phyloP scores from a whole-genome alignment of 352 stramenopile genomes.

The Thalassiosira mediterranea region DNA sequence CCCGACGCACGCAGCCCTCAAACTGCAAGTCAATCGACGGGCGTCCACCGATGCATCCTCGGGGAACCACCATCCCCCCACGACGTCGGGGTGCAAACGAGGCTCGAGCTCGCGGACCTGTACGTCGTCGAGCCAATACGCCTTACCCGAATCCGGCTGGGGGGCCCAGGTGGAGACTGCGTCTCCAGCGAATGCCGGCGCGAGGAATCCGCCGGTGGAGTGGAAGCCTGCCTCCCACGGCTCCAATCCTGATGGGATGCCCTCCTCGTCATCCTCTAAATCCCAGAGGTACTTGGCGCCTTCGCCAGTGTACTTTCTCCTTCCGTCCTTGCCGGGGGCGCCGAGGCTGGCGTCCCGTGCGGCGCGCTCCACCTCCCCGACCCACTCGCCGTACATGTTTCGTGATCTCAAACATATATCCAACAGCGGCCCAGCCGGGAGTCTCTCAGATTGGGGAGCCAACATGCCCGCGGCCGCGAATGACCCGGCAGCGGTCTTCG shows the following conservation, averaged over 20 bases:
- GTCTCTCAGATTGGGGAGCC: constrained; percentile 70
- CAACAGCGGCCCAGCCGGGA: constrained; percentile 67
- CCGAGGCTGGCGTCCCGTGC: constrained; percentile 51
- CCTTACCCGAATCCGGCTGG: constrained; percentile 36
- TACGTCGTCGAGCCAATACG: constrained; percentile 73
- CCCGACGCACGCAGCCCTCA: constrained; percentile 69
- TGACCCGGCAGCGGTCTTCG: constrained; percentile 46
- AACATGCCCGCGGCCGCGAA: constrained; percentile 82
- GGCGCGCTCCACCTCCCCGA: constrained; percentile 61
- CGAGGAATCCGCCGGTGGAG: constrained; percentile 75
- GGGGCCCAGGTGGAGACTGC: constrained; percentile 77
- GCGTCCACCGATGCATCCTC: constrained; percentile 83
- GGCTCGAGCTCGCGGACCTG: constrained; percentile 81
- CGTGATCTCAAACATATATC: constrained; percentile 73
- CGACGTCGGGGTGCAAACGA: constrained; percentile 60
- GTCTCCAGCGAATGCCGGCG: constrained; percentile 81
- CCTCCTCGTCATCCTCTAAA: constrained; percentile 15
- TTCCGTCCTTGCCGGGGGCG: neutral
- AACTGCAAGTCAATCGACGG: constrained; percentile 58
- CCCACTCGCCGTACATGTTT: constrained; percentile 69
- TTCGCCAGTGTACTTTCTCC: constrained; percentile 22
- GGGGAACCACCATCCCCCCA: constrained; percentile 83
- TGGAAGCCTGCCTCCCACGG: constrained; percentile 76
- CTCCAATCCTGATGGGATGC: constrained; percentile 27
- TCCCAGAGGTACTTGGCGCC: constrained; percentile 60